A percentile compares a stretch with the other conserved stretches of the same genome.
phyloP scores from a whole-genome alignment of 2,329 filamentous ascomycete species.

The Coniochaeta sp. region DNA sequence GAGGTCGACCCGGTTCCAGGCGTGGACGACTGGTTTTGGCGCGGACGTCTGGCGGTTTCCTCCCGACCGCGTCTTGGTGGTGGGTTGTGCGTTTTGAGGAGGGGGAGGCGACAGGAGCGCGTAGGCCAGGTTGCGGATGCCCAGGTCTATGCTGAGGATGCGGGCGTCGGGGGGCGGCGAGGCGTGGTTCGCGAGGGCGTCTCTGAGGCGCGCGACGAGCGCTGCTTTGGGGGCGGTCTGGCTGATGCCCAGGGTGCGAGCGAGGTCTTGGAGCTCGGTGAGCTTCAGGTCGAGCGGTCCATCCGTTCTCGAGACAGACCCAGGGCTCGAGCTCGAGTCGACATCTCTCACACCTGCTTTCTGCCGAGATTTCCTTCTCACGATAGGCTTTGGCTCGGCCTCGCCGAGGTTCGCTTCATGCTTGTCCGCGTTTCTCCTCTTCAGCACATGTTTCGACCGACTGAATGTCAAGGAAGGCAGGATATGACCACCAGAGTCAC shows the following conservation, averaged over 20 bases:
- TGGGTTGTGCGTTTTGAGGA: background rate
- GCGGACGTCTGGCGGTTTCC: no score
- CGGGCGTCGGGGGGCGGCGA: conserved; percentile 27
- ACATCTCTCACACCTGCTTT: background rate
- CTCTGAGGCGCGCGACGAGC: conserved; percentile 42
- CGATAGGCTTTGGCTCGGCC: background rate
- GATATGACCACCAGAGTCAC: background rate
- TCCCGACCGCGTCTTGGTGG: background rate
- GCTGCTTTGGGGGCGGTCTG: conserved; percentile 52
- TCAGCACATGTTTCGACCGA: background rate
- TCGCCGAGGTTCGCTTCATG: background rate
- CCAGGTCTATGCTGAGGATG: conserved; percentile 77
- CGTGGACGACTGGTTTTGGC: conserved; percentile 7
- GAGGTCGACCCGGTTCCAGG: conserved; percentile 17
- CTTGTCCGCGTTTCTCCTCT: background rate
- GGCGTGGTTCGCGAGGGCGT: conserved; percentile 20
- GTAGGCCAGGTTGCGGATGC: conserved; percentile 73
- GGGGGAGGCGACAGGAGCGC: conserved; percentile 43
- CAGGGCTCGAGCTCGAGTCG: background rate
- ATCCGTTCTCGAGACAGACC: background rate
- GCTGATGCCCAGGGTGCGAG: conserved; percentile 39
- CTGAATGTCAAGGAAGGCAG: background rate
- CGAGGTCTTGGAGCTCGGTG: conserved; percentile 49
- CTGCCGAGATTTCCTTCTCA: background rate
- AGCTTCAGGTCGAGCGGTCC: conserved; percentile 32